These are phyloP conservation scores for Pleurotus ostreatus DNA, from an alignment of 768 basidiomycete genomes.

Conservation along the genomic window DNA sequence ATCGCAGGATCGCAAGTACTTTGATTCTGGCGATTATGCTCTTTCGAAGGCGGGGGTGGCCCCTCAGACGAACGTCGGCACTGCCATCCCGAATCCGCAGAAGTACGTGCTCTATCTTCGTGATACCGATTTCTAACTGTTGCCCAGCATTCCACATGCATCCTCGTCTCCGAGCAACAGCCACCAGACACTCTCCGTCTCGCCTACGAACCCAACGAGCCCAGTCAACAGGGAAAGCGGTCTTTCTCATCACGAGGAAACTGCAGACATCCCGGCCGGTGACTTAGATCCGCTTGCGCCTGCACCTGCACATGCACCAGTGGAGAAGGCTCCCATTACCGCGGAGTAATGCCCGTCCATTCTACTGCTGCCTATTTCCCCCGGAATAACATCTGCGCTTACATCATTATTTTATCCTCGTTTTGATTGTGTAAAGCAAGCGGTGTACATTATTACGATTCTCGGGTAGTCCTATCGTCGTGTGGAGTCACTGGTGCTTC, in stretches of 20 bases:
- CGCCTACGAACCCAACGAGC: constrained; percentile 68
- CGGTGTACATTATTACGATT: background rate
- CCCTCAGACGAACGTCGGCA: constrained; percentile 88
- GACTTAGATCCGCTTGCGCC: constrained; percentile 17
- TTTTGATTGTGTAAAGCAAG: background rate
- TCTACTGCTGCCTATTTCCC: background rate
- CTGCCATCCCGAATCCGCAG: constrained; percentile 97
- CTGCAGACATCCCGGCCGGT: constrained; percentile 19
- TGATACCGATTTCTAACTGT: constrained; percentile 13
- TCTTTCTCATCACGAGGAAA: constrained; percentile 36
- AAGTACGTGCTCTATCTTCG: constrained; percentile 52
- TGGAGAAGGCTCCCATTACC: constrained; percentile 8
- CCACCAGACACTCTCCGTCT: constrained; percentile 61
- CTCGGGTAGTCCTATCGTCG: no score
- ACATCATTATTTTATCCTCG: background rate
- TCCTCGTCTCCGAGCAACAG: constrained; percentile 60
- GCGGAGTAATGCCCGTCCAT: constrained; percentile 6
- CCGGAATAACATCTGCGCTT: background rate
- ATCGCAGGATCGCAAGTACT: constrained; percentile 93
- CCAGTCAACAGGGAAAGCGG: constrained; percentile 63
- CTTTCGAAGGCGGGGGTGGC: constrained; percentile 91
- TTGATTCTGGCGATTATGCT: constrained; percentile 98
- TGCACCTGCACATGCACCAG: background rate
- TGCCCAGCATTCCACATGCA: constrained; percentile 84
- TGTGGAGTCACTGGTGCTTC: no score